Base-by-base conservation (phyloP, 2,329 filamentous ascomycete genomes). In the Torrubiella hemipterigena region DNA sequence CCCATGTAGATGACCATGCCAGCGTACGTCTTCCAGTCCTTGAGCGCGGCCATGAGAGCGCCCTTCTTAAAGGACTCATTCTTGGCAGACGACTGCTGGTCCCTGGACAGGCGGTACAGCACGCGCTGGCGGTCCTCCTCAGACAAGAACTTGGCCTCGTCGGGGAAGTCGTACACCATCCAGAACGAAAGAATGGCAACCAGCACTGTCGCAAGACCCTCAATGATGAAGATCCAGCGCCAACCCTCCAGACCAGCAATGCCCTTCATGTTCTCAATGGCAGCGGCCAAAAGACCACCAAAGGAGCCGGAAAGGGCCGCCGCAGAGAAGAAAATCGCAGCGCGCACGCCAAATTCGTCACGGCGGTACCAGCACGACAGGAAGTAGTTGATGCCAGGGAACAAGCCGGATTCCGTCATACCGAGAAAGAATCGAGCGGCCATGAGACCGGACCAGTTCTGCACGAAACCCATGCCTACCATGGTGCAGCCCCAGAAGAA, bases 351-450 rank as follows among this genome's bases (percentile, higher is more conserved):
- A 33, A 91, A 81, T 46, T 93, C 85, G 12, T 67, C 71, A 21
- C 83, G 67, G 48, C 73, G 79, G 46, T 91, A 93, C 84, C 84
- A 93, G 49, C 81, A 87, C 0, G 76, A 81, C 0, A 91, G 67
- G 48, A 86, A 86, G 52, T 85, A 89, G 42, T 81, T 81, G 12
- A 86, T 72, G 3, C 78, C 79, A 0, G 81, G 81, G 46, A 83
- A 85, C 0, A 89, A 62, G 6, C 81, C 82, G 7, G 82, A 74
- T 51, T 91, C 83, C 12, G 70, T 69, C 15, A 87, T 58, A 16
- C 82, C 82, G 1, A 89, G 62, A 45, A 84, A 84, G 69, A 68
- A 77, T 22, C 73, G 67, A 7, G 74, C 73, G 3, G 77, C 71
- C 62, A 81, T 73, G 12, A 84, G 57, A 0, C 74, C 74, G 1